These are phyloP conservation scores for Zygnema cylindricum DNA, from an alignment of 139 green algal species.

Conservation along the genomic window DNA sequence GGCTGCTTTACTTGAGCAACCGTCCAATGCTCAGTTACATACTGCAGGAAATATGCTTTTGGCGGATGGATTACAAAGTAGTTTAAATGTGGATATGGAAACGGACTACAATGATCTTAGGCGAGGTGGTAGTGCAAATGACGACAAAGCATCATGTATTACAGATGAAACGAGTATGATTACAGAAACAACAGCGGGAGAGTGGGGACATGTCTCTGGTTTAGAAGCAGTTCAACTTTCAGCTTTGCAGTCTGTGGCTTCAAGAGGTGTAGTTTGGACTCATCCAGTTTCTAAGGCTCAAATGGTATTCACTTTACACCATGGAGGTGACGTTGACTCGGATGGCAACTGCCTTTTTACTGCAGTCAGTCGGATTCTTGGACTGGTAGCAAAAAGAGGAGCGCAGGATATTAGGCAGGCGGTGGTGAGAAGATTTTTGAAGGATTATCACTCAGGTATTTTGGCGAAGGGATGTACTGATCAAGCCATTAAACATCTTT, in stretches of 20 bases:
- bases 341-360: conserved; percentile 58
- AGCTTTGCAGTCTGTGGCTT: conserved; percentile 15
- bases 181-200: neutral
- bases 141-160: neutral
- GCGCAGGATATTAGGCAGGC: conserved; percentile 15
- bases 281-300: conserved; percentile 10
- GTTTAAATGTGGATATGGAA: neutral
- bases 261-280: conserved; percentile 39
- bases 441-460: conserved; percentile 38
- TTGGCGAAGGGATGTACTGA: conserved; percentile 20
- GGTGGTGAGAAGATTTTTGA: conserved; percentile 34
- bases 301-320: conserved; percentile 43
- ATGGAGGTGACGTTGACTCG: conserved; percentile 46
- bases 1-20: neutral
- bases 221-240: conserved; percentile 30
- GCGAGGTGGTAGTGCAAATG: neutral
- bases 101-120: neutral
- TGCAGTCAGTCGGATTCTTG: conserved; percentile 13
- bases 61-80: neutral
- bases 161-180: neutral
- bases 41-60: neutral
- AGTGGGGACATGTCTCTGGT: conserved; percentile 30
- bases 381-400: neutral
- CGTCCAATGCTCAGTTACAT: neutral
- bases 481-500: conserved; percentile 35